Evolutionary conservation across 2,329 filamentous ascomycete species (phyloP).

Genomic region (Neofusicoccum parvum): DNA sequence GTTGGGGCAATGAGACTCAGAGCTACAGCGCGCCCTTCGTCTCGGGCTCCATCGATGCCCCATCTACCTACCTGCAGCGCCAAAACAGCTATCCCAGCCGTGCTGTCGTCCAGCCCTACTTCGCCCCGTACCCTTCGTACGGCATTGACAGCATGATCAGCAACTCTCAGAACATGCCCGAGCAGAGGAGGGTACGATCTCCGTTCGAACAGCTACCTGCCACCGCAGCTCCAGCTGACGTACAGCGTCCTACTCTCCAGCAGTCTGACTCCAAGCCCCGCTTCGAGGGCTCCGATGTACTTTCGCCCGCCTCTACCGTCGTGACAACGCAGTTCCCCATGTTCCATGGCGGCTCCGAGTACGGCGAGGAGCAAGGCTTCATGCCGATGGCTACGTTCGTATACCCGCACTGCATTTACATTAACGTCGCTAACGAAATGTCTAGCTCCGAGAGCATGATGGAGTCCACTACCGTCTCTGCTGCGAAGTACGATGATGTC

Average conservation of each 20-base stretch:
- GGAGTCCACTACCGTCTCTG: constrained; percentile 5
- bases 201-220: constrained; percentile 2
- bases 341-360: constrained; percentile 17
- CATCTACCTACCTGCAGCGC: constrained; percentile 8
- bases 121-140: constrained; percentile 11
- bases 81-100: constrained; percentile 17
- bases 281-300: constrained; percentile 25
- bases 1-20: constrained; percentile 29
- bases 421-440: background rate
- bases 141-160: constrained; percentile 22
- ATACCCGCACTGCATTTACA: background rate
- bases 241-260: constrained; percentile 14
- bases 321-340: constrained; percentile 24
- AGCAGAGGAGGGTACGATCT: constrained; percentile 15
- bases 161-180: constrained; percentile 7
- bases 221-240: constrained; percentile 16
- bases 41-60: constrained; percentile 16
- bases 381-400: constrained; percentile 15
- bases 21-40: constrained; percentile 30
- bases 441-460: constrained; percentile 6
- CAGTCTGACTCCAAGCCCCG: constrained; percentile 17
- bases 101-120: constrained; percentile 12
- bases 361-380: constrained; percentile 18
- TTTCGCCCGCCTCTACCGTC: constrained; percentile 36
- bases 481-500: constrained; percentile 25